Evolutionary conservation across 768 basidiomycete species (phyloP).

Genomic region (Auriscalpium orientale): DNA sequence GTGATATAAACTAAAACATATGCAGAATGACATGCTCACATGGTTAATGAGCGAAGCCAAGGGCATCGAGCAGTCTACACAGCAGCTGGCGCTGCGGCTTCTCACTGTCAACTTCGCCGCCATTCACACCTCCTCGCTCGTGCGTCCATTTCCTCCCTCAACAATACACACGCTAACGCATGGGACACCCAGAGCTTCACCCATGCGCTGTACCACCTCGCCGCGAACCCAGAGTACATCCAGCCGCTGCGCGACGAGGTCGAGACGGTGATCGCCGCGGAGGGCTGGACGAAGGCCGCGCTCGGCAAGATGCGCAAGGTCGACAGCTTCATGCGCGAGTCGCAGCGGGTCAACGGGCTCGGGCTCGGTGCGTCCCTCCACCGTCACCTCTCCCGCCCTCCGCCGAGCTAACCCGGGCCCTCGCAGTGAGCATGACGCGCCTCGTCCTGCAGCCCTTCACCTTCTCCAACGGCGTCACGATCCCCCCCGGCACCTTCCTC

Average conservation of each 20-base stretch:
- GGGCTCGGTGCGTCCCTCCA: not conserved
- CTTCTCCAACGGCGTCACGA: conserved; percentile 35
- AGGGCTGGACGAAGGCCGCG: conserved; percentile 19
- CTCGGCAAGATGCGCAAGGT: conserved; percentile 15
- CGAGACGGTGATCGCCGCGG: conserved; percentile 6
- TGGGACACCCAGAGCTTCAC: not conserved
- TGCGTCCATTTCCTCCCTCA: not conserved
- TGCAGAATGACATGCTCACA: conserved; percentile 31
- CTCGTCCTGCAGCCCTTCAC: conserved; percentile 31
- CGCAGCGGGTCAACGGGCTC: conserved; percentile 9
- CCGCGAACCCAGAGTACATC: conserved; percentile 17
- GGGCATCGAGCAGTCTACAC: conserved; percentile 22
- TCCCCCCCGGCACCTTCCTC: conserved; percentile 33
- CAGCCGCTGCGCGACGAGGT: conserved; percentile 19
- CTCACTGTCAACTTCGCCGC: conserved; percentile 32
- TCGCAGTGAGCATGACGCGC: conserved; percentile 21
- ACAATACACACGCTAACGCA: too few relatives aligned
- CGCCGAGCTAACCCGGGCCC: not conserved
- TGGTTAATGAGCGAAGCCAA: conserved; percentile 32
- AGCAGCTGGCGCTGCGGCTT: conserved; percentile 23
- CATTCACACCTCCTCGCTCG: conserved; percentile 29
- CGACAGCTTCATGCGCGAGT: conserved; percentile 22
- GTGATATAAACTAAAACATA: not conserved
- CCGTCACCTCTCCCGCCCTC: not conserved
- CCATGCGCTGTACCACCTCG: conserved; percentile 15